A percentile compares a stretch with the other conserved stretches of the same genome.
Evolutionary conservation across 2,329 filamentous ascomycete genomes (phyloP).

Genomic region (Botrytis sinoallii): DNA sequence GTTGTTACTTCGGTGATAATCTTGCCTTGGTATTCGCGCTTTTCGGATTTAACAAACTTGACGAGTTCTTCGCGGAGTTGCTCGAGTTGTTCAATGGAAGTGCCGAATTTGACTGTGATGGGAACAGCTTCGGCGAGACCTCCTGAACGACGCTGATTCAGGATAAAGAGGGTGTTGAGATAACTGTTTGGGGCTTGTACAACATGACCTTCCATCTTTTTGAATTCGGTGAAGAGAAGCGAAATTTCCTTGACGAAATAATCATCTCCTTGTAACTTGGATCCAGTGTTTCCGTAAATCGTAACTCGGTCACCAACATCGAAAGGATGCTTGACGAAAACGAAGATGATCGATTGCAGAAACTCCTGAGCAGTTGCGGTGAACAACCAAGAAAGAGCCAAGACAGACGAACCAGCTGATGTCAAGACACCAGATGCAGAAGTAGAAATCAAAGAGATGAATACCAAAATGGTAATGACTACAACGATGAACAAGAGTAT

Average conservation of each 20-base stretch:
- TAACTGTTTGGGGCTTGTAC: slow-evolving; percentile 95
- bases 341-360: slow-evolving; percentile 88
- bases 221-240: slow-evolving; percentile 92
- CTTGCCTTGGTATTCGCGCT: slow-evolving; percentile 83
- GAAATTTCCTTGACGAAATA: slow-evolving; percentile 96
- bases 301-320: slow-evolving; percentile 92
- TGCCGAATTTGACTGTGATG: slow-evolving; percentile 85
- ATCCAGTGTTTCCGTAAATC: slow-evolving; percentile 85
- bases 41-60: slow-evolving; percentile 79
- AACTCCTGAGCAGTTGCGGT: slow-evolving; percentile 93
- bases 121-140: slow-evolving; percentile 82
- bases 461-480: slow-evolving; percentile 78
- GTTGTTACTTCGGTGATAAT: slow-evolving; percentile 81
- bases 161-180: slow-evolving; percentile 87
- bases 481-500: slow-evolving; percentile 85
- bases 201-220: slow-evolving; percentile 96
- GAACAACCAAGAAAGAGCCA: slow-evolving; percentile 90
- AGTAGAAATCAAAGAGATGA: slow-evolving; percentile 83
- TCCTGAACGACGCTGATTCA: slow-evolving; percentile 89
- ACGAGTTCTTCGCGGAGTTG: slow-evolving; percentile 74
- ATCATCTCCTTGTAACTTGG: slow-evolving; percentile 76
- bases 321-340: slow-evolving; percentile 96
- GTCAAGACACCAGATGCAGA: slow-evolving; percentile 90
- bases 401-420: slow-evolving; percentile 80
- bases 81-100: slow-evolving; percentile 78